Evolutionary conservation across 306 rosid species (phyloP).

Genomic region (Rosa multiflora): DNA sequence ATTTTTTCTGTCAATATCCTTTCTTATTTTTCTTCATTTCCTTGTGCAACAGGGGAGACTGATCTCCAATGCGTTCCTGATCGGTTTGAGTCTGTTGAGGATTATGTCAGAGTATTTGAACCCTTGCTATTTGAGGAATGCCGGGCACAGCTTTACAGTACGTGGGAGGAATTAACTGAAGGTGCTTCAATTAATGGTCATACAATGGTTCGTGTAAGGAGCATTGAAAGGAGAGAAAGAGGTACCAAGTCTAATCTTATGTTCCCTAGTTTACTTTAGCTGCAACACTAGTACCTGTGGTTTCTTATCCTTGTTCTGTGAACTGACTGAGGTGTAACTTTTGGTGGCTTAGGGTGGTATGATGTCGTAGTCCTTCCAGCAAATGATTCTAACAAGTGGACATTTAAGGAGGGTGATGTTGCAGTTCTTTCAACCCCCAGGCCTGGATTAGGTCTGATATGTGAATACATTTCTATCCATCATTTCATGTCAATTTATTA

Average conservation of each 20-base stretch:
- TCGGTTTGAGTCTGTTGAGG: constrained; percentile 89
- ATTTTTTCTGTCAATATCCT: constrained; percentile 8
- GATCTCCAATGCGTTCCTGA: constrained; percentile 94
- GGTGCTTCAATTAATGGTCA: constrained; percentile 82
- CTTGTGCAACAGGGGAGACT: constrained; percentile 68
- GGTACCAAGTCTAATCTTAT: constrained; percentile 40
- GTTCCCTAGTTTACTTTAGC: neutral
- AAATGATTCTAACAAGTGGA: constrained; percentile 78
- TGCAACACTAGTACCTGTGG: neutral
- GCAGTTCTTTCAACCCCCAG: constrained; percentile 88
- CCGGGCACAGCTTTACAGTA: constrained; percentile 94
- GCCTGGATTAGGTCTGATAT: constrained; percentile 86
- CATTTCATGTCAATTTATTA: neutral
- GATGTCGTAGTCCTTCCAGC: constrained; percentile 89
- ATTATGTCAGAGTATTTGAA: constrained; percentile 86
- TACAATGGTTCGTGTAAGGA: constrained; percentile 82
- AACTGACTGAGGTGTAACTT: constrained; percentile 24
- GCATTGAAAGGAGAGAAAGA: constrained; percentile 91
- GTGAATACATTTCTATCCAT: constrained; percentile 17
- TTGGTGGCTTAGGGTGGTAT: constrained; percentile 78
- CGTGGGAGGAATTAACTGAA: constrained; percentile 94
- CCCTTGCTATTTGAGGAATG: constrained; percentile 99
- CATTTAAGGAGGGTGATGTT: constrained; percentile 99
- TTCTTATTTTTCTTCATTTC: constrained; percentile 26
- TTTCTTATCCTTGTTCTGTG: constrained; percentile 11